These are phyloP conservation scores for Ascochyta lentis DNA, from an alignment of 2,329 filamentous ascomycete genomes.

Conservation along the genomic window DNA sequence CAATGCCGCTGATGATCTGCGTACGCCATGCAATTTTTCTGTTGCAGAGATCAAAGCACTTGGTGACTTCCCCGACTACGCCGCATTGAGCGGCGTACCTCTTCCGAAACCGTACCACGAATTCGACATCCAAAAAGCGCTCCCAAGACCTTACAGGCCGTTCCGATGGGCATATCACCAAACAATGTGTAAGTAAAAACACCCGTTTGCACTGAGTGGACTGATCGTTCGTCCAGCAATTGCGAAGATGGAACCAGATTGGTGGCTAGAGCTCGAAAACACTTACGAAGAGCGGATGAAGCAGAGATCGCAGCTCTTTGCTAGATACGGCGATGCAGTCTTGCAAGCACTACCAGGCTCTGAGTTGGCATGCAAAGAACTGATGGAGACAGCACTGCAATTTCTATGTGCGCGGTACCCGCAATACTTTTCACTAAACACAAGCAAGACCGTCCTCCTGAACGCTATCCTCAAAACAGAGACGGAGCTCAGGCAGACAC, in stretches of 20 bases:
- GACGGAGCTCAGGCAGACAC: slow-evolving; percentile 65
- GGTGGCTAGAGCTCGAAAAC: slow-evolving; percentile 87
- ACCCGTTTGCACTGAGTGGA: not conserved
- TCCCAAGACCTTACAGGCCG: slow-evolving; percentile 78
- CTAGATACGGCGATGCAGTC: slow-evolving; percentile 67
- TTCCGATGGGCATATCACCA: slow-evolving; percentile 88
- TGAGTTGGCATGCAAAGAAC: slow-evolving; percentile 80
- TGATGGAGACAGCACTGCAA: slow-evolving; percentile 86
- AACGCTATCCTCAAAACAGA: slow-evolving; percentile 72
- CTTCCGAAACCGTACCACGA: slow-evolving; percentile 67
- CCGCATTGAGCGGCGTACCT: slow-evolving; percentile 75
- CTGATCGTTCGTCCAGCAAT: slow-evolving; percentile 62
- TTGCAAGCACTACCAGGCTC: slow-evolving; percentile 74
- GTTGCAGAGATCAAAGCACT: slow-evolving; percentile 71
- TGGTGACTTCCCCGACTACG: slow-evolving; percentile 82
- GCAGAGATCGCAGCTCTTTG: slow-evolving; percentile 71
- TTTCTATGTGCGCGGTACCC: slow-evolving; percentile 82
- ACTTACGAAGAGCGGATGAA: slow-evolving; percentile 72
- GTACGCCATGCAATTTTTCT: slow-evolving; percentile 73
- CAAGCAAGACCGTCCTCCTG: slow-evolving; percentile 63
- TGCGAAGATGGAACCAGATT: slow-evolving; percentile 79
- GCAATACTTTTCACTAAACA: slow-evolving; percentile 69
- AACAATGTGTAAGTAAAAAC: slow-evolving; percentile 76
- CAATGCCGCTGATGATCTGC: slow-evolving; percentile 46
- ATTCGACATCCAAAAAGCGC: slow-evolving; percentile 73